These are phyloP conservation scores for Starmera dryadoides DNA, from an alignment of 805 yeast genomes.

Conservation along the genomic window DNA sequence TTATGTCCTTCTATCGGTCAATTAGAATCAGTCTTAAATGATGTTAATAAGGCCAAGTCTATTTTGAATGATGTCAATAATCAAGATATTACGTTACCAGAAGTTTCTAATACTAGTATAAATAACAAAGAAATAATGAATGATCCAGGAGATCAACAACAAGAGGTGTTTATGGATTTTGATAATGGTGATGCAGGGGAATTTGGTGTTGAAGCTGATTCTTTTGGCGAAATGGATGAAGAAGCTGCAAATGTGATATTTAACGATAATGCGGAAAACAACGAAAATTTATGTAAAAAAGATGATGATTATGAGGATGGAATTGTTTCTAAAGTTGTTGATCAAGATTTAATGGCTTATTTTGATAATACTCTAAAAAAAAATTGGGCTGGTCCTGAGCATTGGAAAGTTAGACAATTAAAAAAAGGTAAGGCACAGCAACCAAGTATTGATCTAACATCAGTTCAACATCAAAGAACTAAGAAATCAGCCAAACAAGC, in stretches of 20 bases:
- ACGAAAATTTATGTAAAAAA: slow-evolving; percentile 1
- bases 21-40: slow-evolving; percentile 50
- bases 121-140: neutral
- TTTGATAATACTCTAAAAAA: slow-evolving; percentile 64
- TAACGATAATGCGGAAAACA: slow-evolving; percentile 12
- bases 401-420: slow-evolving; percentile 74
- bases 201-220: slow-evolving; percentile 12
- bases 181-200: slow-evolving; percentile 10
- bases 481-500: slow-evolving; percentile 31
- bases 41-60: slow-evolving; percentile 43
- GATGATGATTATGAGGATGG: slow-evolving; percentile 13
- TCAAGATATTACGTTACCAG: slow-evolving; percentile 20
- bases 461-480: slow-evolving; percentile 18
- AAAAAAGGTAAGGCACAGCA: slow-evolving; percentile 27
- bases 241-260: slow-evolving; percentile 17
- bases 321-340: slow-evolving; percentile 30
- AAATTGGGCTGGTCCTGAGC: slow-evolving; percentile 90
- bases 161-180: slow-evolving; percentile 16
- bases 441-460: slow-evolving; percentile 3
- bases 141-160: neutral
- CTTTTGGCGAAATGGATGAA: slow-evolving; percentile 16
- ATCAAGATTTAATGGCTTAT: slow-evolving; percentile 66
- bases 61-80: slow-evolving; percentile 33
- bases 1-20: slow-evolving; percentile 71
- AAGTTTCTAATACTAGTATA: slow-evolving; percentile 4